Evolutionary conservation across 2,329 filamentous ascomycete species (phyloP).

Genomic region (Xylariaceae sp.): DNA sequence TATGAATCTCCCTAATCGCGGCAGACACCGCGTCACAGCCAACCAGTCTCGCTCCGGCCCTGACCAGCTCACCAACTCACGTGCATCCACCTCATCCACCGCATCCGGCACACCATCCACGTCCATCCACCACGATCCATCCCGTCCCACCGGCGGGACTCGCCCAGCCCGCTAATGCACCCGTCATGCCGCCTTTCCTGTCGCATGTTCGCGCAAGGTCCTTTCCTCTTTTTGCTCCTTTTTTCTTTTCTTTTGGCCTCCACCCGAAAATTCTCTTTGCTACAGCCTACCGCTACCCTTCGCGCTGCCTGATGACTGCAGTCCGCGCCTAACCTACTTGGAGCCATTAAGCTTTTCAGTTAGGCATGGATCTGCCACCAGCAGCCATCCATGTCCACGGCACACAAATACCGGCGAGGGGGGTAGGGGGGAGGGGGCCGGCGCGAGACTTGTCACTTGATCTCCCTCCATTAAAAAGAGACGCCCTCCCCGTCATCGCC

Average conservation of each 20-base stretch:
- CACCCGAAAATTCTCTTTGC: too few species aligned
- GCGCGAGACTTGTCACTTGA: neutral
- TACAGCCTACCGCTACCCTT: too few species aligned
- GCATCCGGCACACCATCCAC: too few species aligned
- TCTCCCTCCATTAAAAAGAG: neutral
- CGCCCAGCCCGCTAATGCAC: slow-evolving; percentile 14
- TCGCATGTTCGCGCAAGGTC: neutral
- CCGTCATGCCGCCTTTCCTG: slow-evolving; percentile 5
- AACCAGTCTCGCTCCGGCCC: too few species aligned
- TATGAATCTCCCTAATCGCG: too few species aligned
- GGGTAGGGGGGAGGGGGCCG: neutral
- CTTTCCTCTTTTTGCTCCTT: neutral
- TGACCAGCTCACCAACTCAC: neutral
- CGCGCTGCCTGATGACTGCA: too few species aligned
- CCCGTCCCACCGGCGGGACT: neutral
- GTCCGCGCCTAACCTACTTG: too few species aligned
- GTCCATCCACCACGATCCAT: neutral
- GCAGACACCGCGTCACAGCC: too few species aligned
- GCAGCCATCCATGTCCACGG: neutral
- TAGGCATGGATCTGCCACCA: neutral
- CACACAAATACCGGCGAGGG: neutral
- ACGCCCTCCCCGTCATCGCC: neutral
- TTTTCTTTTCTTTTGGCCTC: neutral
- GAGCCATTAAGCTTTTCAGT: neutral
- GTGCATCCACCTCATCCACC: too few species aligned